phyloP scores from a whole-genome alignment of 2,329 filamentous ascomycete species.

The Whalleya microplaca region DNA sequence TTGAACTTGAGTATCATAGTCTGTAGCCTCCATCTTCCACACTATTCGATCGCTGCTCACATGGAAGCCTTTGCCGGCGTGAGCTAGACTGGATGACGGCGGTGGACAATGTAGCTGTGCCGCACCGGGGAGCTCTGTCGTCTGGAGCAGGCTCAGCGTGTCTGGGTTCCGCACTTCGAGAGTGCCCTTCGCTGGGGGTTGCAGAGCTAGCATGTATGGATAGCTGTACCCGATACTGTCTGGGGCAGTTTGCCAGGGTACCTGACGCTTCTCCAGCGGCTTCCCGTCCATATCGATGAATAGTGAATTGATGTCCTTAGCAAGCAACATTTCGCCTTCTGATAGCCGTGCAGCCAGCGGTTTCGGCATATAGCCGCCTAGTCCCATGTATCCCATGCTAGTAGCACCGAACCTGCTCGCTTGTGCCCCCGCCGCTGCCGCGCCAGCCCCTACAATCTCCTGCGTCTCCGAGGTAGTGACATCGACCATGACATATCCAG shows the following conservation, averaged over 20 bases:
- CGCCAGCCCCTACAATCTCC: conserved; percentile 79
- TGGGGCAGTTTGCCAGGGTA: conserved; percentile 89
- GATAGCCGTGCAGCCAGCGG: conserved; percentile 82
- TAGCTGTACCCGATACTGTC: conserved; percentile 96
- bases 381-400: conserved; percentile 95
- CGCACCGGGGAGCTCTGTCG: conserved; percentile 78
- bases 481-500: conserved; percentile 88
- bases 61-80: conserved; percentile 94
- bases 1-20: conserved; percentile 88
- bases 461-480: conserved; percentile 73
- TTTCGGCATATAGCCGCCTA: conserved; percentile 88
- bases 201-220: conserved; percentile 88
- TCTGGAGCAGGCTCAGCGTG: conserved; percentile 87
- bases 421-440: conserved; percentile 64
- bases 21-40: conserved; percentile 93
- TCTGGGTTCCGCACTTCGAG: conserved; percentile 93
- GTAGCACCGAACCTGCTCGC: conserved; percentile 80
- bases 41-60: conserved; percentile 89
- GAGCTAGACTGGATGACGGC: conserved; percentile 89
- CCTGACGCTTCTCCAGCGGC: conserved; percentile 78
- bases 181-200: conserved; percentile 79
- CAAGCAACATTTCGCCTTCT: conserved; percentile 85
- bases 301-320: conserved; percentile 95
- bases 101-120: conserved; percentile 88
- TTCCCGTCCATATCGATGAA: conserved; percentile 88